These are phyloP conservation scores for Apiospora kogelbergensis DNA, from an alignment of 2,329 filamentous ascomycete genomes.

Conservation along the genomic window DNA sequence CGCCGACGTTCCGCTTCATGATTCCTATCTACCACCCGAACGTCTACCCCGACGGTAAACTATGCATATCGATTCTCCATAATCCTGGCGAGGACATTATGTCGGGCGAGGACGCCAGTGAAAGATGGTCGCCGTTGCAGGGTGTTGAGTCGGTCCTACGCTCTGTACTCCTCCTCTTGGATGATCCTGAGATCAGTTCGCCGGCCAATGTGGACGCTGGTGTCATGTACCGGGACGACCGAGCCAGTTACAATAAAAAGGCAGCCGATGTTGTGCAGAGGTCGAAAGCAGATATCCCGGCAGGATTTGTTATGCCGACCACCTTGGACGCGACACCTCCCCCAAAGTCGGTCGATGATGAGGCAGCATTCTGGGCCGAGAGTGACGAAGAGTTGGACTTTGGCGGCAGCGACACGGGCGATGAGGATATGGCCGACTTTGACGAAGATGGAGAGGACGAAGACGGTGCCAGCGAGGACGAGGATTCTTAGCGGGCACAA, in stretches of 20 bases:
- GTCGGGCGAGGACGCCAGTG: conserved; percentile 85
- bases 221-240: conserved; percentile 77
- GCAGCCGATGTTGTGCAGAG: conserved; percentile 69
- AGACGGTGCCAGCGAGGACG: conserved; percentile 56
- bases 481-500: conserved; percentile 27
- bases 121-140: conserved; percentile 93
- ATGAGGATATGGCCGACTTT: conserved; percentile 61
- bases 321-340: conserved; percentile 62
- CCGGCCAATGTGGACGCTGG: conserved; percentile 94
- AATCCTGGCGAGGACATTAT: conserved; percentile 87
- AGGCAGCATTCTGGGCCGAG: conserved; percentile 82
- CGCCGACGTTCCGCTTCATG: conserved; percentile 85
- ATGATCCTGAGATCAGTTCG: conserved; percentile 90
- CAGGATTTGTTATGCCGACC: conserved; percentile 79
- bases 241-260: conserved; percentile 65
- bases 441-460: conserved; percentile 56
- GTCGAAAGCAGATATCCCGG: conserved; percentile 78
- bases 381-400: conserved; percentile 77
- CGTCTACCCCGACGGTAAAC: conserved; percentile 83
- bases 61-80: conserved; percentile 97
- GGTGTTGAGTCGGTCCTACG: conserved; percentile 93
- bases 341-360: conserved; percentile 65
- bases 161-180: conserved; percentile 86
- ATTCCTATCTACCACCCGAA: conserved; percentile 86
- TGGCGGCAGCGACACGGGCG: conserved; percentile 67